Base-by-base conservation (phyloP, 805 yeast species). In the Starmera dryadoides region DNA sequence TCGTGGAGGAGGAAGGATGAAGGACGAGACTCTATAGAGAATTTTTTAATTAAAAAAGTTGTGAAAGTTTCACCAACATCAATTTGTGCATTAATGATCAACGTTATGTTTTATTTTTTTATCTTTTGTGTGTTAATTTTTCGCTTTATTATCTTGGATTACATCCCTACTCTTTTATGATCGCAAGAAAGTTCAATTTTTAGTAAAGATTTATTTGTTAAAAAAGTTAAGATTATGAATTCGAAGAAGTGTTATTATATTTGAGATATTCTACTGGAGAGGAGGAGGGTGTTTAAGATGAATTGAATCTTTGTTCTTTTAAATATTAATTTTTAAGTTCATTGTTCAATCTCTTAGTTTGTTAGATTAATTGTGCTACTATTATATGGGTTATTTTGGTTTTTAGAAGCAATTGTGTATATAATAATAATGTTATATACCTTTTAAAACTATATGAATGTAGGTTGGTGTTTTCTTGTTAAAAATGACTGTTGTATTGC, bases 31-130 rank as follows among this genome's bases (percentile, higher is more conserved):
- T 25, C 10, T 25, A 25, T 25, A 25, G 28, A 25, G 28, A 25
- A 25, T 25, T 25, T 25, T 25, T 25, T 8, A 25, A 25, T n/a
- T n/a, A 25, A 25, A 11, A 30, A 30, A 17, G 17, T 30, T 30
- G 17, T 16, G 32, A 30, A 12, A 17, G 19, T 30, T 30, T 30
- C 32, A 30, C 19, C 19, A 30, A 30, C 32, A 30, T 30, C 32
- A 30, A n/a, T 25, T 30, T 30, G 32, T 30, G 32, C 32, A 30
- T 30, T 30, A 25, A 30, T 30, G 32, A 30, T 30, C 32, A 30
- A 30, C 32, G 32, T 30, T 30, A 30, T 30, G 32, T 30, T 30
- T 30, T 30, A 12, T 12, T 30, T 30, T 30, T 30, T 30, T 30
- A 16, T 16, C 8, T 30, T 30, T 30, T 30, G 19, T 25, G 28